These are phyloP conservation scores for Globisporangium ultimum DNA, from an alignment of 352 stramenopile species.

Conservation along the genomic window DNA sequence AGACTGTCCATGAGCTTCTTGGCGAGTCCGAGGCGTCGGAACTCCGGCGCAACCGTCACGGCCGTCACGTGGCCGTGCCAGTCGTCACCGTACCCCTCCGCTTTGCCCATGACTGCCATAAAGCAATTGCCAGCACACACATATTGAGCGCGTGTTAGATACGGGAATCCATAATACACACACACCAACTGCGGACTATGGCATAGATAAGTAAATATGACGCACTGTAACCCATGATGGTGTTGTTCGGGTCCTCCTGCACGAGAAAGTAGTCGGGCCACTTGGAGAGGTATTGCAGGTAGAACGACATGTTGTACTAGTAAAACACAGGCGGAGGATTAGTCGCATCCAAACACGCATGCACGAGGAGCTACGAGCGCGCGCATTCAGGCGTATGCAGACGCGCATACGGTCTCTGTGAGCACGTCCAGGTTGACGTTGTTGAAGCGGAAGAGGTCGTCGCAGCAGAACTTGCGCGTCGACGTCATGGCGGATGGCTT, in stretches of 20 bases:
- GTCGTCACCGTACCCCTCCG: conserved; percentile 91
- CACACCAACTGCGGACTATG: neutral
- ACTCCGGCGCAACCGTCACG: conserved; percentile 96
- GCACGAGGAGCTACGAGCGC: conserved; percentile 13
- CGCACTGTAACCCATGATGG: conserved; percentile 95
- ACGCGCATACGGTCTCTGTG: conserved; percentile 88
- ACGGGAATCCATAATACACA: no score
- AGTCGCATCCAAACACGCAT: no score
- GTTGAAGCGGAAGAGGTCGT: conserved; percentile 98
- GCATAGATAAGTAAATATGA: conserved; percentile 5
- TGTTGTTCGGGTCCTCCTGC: conserved; percentile 90
- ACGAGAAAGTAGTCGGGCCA: conserved; percentile 98
- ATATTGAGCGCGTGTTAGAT: neutral
- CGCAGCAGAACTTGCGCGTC: conserved; percentile 93
- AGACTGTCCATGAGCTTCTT: conserved; percentile 95
- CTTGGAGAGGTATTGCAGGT: conserved; percentile 96
- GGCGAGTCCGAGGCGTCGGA: conserved; percentile 88
- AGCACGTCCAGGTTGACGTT: conserved; percentile 98
- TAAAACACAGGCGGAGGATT: neutral
- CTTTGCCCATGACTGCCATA: conserved; percentile 92
- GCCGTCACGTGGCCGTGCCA: conserved; percentile 99
- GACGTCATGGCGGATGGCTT: conserved; percentile 87
- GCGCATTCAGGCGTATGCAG: neutral
- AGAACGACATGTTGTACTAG: conserved; percentile 96
- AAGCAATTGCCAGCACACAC: conserved; percentile 2